A percentile compares a stretch with the other conserved stretches of the same genome.
Evolutionary conservation across 495 filamentous ascomycete species (phyloP).

Genomic region (Extremus antarcticus): DNA sequence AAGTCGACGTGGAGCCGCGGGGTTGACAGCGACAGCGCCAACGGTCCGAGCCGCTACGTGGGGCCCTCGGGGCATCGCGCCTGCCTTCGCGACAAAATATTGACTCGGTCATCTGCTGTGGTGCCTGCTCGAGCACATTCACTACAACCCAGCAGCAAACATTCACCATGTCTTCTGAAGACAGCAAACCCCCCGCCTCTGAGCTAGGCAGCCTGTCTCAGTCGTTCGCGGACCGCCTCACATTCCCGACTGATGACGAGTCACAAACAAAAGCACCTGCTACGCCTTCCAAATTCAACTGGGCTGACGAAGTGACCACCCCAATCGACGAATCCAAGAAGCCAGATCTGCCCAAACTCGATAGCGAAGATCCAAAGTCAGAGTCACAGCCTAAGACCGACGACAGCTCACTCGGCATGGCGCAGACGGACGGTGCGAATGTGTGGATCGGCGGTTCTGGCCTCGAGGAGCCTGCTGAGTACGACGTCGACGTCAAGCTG

Average conservation of each 20-base stretch:
- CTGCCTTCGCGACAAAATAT: too few species aligned
- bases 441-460: constrained; percentile 25
- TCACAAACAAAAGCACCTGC: constrained; percentile 6
- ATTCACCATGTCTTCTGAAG: background rate
- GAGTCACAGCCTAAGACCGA: background rate
- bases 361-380: background rate
- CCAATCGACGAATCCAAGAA: constrained; percentile 3
- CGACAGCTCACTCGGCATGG: constrained; percentile 19
- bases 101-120: too few species aligned
- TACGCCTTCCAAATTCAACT: constrained; percentile 17
- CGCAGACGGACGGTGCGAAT: constrained; percentile 45
- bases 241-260: constrained; percentile 2
- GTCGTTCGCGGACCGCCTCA: constrained; percentile 11
- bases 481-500: constrained; percentile 81
- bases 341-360: background rate
- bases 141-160: too few species aligned
- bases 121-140: too few species aligned
- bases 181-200: constrained; percentile 5
- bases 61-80: too few species aligned
- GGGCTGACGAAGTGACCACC: constrained; percentile 19
- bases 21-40: too few species aligned
- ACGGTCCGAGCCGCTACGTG: too few species aligned
- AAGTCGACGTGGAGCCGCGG: too few species aligned
- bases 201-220: constrained; percentile 5
- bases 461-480: constrained; percentile 63